These are phyloP conservation scores for Capsicum baccatum DNA, from an alignment of 257 asterid genomes.

Conservation along the genomic window DNA sequence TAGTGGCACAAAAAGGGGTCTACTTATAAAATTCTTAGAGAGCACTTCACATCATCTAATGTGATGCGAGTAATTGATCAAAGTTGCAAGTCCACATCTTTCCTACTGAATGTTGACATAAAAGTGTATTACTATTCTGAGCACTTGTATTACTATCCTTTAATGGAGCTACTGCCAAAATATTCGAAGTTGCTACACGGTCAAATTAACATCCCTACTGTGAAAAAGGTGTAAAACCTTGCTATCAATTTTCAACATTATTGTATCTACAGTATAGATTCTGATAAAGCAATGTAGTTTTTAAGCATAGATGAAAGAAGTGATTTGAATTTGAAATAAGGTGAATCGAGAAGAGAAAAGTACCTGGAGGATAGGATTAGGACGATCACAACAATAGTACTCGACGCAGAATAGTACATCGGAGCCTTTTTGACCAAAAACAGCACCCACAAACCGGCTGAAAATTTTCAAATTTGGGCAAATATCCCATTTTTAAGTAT, in stretches of 20 bases:
- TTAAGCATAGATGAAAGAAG: background rate
- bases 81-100: background rate
- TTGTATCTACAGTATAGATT: background rate
- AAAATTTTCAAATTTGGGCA: constrained; percentile 20
- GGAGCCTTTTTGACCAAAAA: constrained; percentile 74
- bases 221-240: background rate
- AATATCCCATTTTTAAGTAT: background rate
- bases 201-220: background rate
- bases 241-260: background rate
- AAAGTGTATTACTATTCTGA: background rate
- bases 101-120: background rate
- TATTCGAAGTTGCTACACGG: background rate
- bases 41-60: constrained; percentile 12
- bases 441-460: constrained; percentile 72
- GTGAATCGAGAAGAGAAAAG: background rate
- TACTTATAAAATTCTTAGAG: background rate
- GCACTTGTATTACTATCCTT: background rate
- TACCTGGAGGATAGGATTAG: constrained; percentile 92
- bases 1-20: constrained; percentile 2
- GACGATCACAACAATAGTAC: constrained; percentile 87
- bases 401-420: constrained; percentile 69
- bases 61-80: background rate
- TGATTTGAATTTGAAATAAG: background rate
- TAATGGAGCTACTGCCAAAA: background rate
- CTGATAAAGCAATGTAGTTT: background rate